Base-by-base conservation (phyloP, 805 yeast species). In the Candida michaelii region DNA sequence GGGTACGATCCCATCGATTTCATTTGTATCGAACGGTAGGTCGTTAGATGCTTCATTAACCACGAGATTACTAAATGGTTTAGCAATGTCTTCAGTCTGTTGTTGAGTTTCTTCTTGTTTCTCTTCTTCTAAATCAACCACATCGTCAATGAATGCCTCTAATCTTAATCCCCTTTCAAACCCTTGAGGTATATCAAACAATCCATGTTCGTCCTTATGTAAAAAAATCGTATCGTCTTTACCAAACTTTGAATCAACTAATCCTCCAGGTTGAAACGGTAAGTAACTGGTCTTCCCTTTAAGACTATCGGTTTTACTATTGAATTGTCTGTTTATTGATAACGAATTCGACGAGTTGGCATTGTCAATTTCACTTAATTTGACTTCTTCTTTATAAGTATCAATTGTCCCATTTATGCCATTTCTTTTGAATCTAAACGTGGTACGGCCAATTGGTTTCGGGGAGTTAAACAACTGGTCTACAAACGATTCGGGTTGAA, bases 251-350 rank as follows among this genome's bases (percentile, higher is more conserved):
- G 41, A 32, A 24, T 59, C 54, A 23, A 54, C 60, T 30, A 73
- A 59, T 2, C 98, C 97, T 50, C 99, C 98, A 0, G 99, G 99
- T 44, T 84, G 82, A 58, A 93, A 93, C 0, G 99, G 99, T 54
- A 91, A 64, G 53, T 77, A 85, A 14, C 80, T 76, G 0, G 95
- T 73, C 3, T 80, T 71, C 0, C 98, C 98, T 36, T 73, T 69
- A 2, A 88, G 65, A 1, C 82, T 68, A 30, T 80, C 83, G n/a
- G 69, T 69, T 49, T 78, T 79, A 5, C 84, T 72, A 12, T 82
- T 79, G 48, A 80, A 76, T 40, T 81, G 76, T 48, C 99, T 73
- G 23, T 77, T 80, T 44, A 89, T 59, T 1, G 95, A 83, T 35
- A 89, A 67, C 0, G 96, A 85, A 46, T 82, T 83, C 10, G 82